Conservation (phyloP, 1,284 basidiomycete genomes). For the Puccinia novopanici region DNA sequence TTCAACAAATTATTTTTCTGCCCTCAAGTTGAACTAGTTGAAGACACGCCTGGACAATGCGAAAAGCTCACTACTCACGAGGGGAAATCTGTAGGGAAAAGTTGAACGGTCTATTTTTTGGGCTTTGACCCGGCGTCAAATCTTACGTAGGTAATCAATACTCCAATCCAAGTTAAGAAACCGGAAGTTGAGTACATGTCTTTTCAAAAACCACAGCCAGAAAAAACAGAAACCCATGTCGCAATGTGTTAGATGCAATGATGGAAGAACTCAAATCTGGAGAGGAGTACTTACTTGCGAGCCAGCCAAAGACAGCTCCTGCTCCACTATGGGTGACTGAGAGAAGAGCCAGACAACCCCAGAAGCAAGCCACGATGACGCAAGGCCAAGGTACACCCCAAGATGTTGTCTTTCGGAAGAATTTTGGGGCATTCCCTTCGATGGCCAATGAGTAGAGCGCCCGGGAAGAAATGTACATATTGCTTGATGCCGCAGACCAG, state of each 20-base stretch:
- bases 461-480: conserved; percentile 65
- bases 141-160: conserved; percentile 74
- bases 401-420: conserved; percentile 63
- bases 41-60: neutral
- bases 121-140: conserved; percentile 74
- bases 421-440: conserved; percentile 61
- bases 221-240: neutral
- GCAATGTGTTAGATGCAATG: neutral
- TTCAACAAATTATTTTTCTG: neutral
- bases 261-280: neutral
- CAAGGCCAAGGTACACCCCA: conserved; percentile 76
- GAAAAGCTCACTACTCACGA: conserved; percentile 55
- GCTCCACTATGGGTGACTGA: conserved; percentile 66
- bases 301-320: conserved; percentile 73
- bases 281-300: conserved; percentile 62
- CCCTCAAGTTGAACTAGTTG: neutral
- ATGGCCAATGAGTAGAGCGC: conserved; percentile 64
- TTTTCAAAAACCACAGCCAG: conserved; percentile 17
- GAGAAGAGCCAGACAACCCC: conserved; percentile 74
- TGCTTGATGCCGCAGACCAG: conserved; percentile 65
- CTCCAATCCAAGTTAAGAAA: conserved; percentile 80
- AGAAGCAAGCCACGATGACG: conserved; percentile 68
- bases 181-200: conserved; percentile 64
- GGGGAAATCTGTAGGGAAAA: conserved; percentile 68
- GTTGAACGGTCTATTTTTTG: conserved; percentile 71